Conservation (phyloP, 768 basidiomycete genomes). For the Mycena filopes region DNA sequence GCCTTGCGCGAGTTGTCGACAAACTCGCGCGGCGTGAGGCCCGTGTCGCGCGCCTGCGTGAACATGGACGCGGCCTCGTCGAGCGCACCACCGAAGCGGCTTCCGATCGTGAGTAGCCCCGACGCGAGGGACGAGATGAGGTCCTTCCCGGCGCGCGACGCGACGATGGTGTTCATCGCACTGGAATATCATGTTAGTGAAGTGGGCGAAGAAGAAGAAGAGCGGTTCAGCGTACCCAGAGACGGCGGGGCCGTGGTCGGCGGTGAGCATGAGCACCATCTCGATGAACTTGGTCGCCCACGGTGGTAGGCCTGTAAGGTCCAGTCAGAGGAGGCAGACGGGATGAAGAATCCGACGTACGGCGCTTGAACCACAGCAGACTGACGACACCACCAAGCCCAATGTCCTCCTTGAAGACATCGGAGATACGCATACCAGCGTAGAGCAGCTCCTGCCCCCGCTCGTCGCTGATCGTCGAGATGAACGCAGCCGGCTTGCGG, state of each 20-base stretch:
- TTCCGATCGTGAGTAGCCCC: slow-evolving; percentile 97
- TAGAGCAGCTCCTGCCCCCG: slow-evolving; percentile 98
- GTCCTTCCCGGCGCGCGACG: slow-evolving; percentile 99
- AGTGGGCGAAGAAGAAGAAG: slow-evolving; percentile 33
- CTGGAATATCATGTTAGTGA: slow-evolving; percentile 30
- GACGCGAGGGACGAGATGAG: slow-evolving; percentile 95
- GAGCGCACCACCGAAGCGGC: slow-evolving; percentile 97
- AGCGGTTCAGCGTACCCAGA: slow-evolving; percentile 62
- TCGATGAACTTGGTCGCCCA: slow-evolving; percentile 99
- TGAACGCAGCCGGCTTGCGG: slow-evolving; percentile 98
- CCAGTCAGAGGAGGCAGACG: slow-evolving; percentile 3
- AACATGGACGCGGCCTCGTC: slow-evolving; percentile 98
- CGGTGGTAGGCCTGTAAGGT: slow-evolving; percentile 68
- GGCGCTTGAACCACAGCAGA: slow-evolving; percentile 98
- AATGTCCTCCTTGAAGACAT: slow-evolving; percentile 98
- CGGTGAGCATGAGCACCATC: slow-evolving; percentile 99
- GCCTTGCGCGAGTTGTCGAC: slow-evolving; percentile 93
- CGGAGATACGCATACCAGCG: slow-evolving; percentile 98
- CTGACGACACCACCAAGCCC: slow-evolving; percentile 97
- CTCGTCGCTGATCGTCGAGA: slow-evolving; percentile 99
- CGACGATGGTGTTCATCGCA: slow-evolving; percentile 99
- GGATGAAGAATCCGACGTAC: slow-evolving; percentile 45
- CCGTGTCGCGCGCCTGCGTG: slow-evolving; percentile 89
- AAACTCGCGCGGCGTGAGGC: slow-evolving; percentile 97
- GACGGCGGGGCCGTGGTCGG: slow-evolving; percentile 98